These are phyloP conservation scores for Botryosphaeria agaves DNA, from an alignment of 2,329 filamentous ascomycete species.

Conservation along the genomic window DNA sequence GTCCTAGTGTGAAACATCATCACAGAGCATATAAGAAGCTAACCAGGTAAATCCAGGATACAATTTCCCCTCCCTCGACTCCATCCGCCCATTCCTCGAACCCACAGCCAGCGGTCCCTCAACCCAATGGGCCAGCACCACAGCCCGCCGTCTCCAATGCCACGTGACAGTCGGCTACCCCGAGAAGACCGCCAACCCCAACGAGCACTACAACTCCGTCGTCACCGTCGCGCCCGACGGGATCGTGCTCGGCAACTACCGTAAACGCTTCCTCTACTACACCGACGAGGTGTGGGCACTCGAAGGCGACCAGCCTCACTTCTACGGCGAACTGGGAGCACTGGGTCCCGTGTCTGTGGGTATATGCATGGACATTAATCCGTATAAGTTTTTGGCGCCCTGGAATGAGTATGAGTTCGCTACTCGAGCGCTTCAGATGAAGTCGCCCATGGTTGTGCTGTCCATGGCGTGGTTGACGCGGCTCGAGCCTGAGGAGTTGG, in stretches of 20 bases:
- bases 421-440: slow-evolving; percentile 36
- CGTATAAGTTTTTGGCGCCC: slow-evolving; percentile 40
- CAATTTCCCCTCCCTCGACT: slow-evolving; percentile 53
- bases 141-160: slow-evolving; percentile 49
- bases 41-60: slow-evolving; percentile 40
- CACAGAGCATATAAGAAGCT: too few species aligned
- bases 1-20: slow-evolving; percentile 5
- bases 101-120: slow-evolving; percentile 45
- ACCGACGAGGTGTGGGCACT: slow-evolving; percentile 48
- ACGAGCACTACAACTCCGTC: slow-evolving; percentile 37
- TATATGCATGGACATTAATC: slow-evolving; percentile 44
- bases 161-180: slow-evolving; percentile 58
- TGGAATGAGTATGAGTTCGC: slow-evolving; percentile 41
- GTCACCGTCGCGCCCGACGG: slow-evolving; percentile 39
- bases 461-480: slow-evolving; percentile 65
- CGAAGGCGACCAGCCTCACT: slow-evolving; percentile 28
- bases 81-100: slow-evolving; percentile 55
- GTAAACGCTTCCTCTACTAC: slow-evolving; percentile 48
- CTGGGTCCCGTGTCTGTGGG: slow-evolving; percentile 23
- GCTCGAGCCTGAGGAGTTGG: slow-evolving; percentile 28
- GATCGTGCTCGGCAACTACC: slow-evolving; percentile 39
- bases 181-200: slow-evolving; percentile 23
- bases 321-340: slow-evolving; percentile 14
- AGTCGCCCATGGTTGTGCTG: slow-evolving; percentile 47
- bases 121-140: slow-evolving; percentile 52